phyloP scores from a whole-genome alignment of 2,329 filamentous ascomycete species.

The Lasiodiplodia sp. region DNA sequence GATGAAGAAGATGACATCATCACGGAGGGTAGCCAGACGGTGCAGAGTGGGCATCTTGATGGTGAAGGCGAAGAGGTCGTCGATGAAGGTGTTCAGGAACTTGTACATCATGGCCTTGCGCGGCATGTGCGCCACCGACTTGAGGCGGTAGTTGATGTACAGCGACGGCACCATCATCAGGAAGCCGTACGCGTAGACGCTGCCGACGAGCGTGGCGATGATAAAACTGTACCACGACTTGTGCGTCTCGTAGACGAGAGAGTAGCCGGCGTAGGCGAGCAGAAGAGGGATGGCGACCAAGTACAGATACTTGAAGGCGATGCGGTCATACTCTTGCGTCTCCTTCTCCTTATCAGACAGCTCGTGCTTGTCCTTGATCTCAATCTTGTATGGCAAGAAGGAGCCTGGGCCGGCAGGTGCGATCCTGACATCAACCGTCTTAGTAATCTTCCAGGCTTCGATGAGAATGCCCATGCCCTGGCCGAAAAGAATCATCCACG shows the following conservation, averaged over 20 bases:
- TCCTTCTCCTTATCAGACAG: conserved; percentile 95
- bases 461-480: conserved; percentile 85
- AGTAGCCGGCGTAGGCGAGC: conserved; percentile 88
- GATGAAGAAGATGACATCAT: conserved; percentile 98
- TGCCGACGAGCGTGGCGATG: conserved; percentile 92
- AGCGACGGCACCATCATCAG: conserved; percentile 98
- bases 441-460: conserved; percentile 95
- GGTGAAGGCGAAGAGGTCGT: conserved; percentile 97
- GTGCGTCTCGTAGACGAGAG: conserved; percentile 88
- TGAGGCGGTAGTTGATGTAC: conserved; percentile 99
- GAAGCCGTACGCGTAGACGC: conserved; percentile 97
- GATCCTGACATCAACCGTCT: conserved; percentile 86
- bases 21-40: conserved; percentile 86
- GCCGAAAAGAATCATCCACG: conserved; percentile 97
- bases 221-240: conserved; percentile 98
- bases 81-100: conserved; percentile 98
- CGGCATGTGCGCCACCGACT: conserved; percentile 92
- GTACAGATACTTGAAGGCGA: conserved; percentile 98
- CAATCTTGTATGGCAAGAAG: conserved; percentile 77
- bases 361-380: conserved; percentile 96
- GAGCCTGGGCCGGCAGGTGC: conserved; percentile 73
- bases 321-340: conserved; percentile 97
- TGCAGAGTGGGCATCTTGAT: conserved; percentile 99
- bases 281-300: conserved; percentile 88
- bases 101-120: conserved; percentile 97